A percentile compares a stretch with the other conserved stretches of the same genome.
These are phyloP conservation scores for Trichoderma afroharzianum DNA, from an alignment of 2,329 filamentous ascomycete genomes.

Conservation along the genomic window DNA sequence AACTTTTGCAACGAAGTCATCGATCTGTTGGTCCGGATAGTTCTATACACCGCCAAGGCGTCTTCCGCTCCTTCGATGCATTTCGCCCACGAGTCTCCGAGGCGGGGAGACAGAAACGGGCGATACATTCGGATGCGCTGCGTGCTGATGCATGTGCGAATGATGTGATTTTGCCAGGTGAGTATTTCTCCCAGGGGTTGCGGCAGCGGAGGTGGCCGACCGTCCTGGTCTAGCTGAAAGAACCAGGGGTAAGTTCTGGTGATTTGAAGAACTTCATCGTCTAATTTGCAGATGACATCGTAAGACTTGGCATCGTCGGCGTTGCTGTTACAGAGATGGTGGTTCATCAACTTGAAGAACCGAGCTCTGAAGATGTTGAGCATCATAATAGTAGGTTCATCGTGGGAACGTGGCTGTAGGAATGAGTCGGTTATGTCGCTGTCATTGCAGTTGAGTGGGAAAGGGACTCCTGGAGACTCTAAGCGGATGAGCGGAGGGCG, in stretches of 20 bases:
- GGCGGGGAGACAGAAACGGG: slow-evolving; percentile 9
- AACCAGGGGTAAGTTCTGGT: slow-evolving; percentile 17
- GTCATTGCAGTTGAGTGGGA: slow-evolving; percentile 21
- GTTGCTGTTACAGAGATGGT: not conserved
- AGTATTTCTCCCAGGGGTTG: slow-evolving; percentile 15
- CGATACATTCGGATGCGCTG: slow-evolving; percentile 24
- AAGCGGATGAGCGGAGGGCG: slow-evolving; percentile 17
- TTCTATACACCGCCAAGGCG: slow-evolving; percentile 14
- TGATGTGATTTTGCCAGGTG: slow-evolving; percentile 21
- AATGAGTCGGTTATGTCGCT: slow-evolving; percentile 16
- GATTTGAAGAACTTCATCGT: slow-evolving; percentile 16
- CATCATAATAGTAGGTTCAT: slow-evolving; percentile 21
- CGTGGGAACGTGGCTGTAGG: slow-evolving; percentile 5
- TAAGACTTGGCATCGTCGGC: not conserved
- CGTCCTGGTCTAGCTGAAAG: slow-evolving; percentile 16
- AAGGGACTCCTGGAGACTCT: slow-evolving; percentile 17
- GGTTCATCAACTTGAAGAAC: slow-evolving; percentile 19
- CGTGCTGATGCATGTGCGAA: slow-evolving; percentile 21
- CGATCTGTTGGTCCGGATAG: not conserved
- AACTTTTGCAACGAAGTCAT: slow-evolving; percentile 17
- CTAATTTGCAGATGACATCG: slow-evolving; percentile 11
- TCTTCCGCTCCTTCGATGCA: slow-evolving; percentile 19
- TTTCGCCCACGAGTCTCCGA: slow-evolving; percentile 17
- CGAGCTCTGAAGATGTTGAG: slow-evolving; percentile 21
- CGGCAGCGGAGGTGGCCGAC: slow-evolving; percentile 8